Conservation (phyloP, 2,329 filamentous ascomycete species). For the Thelonectria discophora region DNA sequence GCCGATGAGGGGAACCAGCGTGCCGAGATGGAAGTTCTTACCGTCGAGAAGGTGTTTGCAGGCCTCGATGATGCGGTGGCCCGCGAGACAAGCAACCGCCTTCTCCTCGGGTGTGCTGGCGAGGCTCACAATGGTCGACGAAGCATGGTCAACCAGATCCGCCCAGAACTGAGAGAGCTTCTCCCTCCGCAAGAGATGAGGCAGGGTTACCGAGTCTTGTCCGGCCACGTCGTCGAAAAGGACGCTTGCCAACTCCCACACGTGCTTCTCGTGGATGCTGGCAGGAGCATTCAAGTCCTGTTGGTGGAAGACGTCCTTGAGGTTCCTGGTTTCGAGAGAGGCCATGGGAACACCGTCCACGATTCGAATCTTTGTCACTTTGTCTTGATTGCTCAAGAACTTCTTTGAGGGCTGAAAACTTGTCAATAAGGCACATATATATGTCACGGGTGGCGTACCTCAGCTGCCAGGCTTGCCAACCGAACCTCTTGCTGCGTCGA, state of each 20-base stretch:
- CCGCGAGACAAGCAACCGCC: constrained; percentile 81
- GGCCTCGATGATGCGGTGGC: constrained; percentile 81
- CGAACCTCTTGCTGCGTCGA: constrained; percentile 71
- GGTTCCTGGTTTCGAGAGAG: constrained; percentile 50
- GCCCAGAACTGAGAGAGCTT: constrained; percentile 74
- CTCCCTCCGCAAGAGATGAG: constrained; percentile 61
- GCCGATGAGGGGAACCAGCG: constrained; percentile 83
- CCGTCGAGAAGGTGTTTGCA: constrained; percentile 80
- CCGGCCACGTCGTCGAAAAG: constrained; percentile 77
- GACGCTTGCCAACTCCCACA: constrained; percentile 88
- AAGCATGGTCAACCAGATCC: constrained; percentile 69
- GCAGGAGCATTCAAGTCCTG: constrained; percentile 54
- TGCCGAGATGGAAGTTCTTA: constrained; percentile 84
- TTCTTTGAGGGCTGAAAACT: constrained; percentile 61
- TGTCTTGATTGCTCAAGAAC: constrained; percentile 64
- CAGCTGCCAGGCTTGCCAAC: constrained; percentile 69
- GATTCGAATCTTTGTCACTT: constrained; percentile 62
- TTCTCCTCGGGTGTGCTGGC: constrained; percentile 79
- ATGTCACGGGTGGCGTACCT: constrained; percentile 49
- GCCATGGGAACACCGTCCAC: constrained; percentile 69
- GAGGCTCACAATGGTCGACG: constrained; percentile 63
- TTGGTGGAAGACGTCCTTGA: constrained; percentile 53
- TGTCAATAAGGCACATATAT: background rate
- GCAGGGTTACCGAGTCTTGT: constrained; percentile 51
- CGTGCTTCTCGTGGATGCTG: constrained; percentile 71